Percentiles rank a stretch among this genome's conserved stretches.
Conservation (phyloP, 805 yeast genomes). For the Myxozyma kluyveri region DNA sequence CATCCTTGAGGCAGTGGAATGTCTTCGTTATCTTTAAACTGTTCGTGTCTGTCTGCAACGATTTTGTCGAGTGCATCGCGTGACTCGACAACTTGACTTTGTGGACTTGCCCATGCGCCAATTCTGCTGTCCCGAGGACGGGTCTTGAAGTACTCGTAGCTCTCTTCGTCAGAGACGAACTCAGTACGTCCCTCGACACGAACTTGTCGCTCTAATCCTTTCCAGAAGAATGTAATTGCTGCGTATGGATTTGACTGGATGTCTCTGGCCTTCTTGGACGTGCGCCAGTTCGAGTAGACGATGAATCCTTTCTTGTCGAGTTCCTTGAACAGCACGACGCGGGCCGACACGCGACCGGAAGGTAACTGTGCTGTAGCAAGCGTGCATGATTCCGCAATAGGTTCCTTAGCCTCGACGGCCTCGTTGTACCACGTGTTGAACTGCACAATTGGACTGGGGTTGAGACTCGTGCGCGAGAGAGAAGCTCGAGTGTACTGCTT, state of each 20-base stretch:
- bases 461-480: constrained; percentile 54
- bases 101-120: constrained; percentile 98
- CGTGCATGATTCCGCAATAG: constrained; percentile 66
- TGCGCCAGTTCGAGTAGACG: constrained; percentile 87
- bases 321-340: constrained; percentile 85
- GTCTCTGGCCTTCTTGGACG: constrained; percentile 78
- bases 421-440: constrained; percentile 83
- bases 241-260: constrained; percentile 71
- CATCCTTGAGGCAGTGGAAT: constrained; percentile 91
- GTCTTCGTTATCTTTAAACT: constrained; percentile 59
- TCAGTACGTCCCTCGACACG: constrained; percentile 86
- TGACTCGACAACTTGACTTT: constrained; percentile 56
- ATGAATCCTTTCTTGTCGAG: constrained; percentile 76
- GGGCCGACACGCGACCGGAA: constrained; percentile 81
- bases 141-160: constrained; percentile 73
- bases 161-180: constrained; percentile 66
- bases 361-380: constrained; percentile 89
- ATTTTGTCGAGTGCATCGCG: constrained; percentile 63
- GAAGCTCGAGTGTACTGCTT: constrained; percentile 73
- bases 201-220: constrained; percentile 83
- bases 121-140: constrained; percentile 91
- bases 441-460: constrained; percentile 64
- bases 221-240: constrained; percentile 89
- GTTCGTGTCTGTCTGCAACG: constrained; percentile 48
- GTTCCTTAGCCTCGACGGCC: constrained; percentile 56